Evolutionary conservation across 768 basidiomycete genomes (phyloP).

Genomic region (Arthromyces matolae): DNA sequence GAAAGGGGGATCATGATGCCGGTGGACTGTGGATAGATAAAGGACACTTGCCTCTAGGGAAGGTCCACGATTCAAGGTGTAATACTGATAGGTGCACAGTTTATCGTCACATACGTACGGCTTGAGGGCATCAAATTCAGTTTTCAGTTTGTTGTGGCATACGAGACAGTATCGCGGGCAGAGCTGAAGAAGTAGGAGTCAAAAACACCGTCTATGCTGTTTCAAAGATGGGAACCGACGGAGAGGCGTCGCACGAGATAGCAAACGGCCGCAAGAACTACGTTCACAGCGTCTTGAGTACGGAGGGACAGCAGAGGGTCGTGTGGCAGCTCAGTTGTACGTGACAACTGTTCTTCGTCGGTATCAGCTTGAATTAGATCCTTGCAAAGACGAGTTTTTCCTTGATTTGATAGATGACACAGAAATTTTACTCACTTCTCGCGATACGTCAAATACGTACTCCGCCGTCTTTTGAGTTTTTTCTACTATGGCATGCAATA

Average conservation of each 20-base stretch:
- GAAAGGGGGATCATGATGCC: background rate
- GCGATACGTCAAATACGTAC: conserved; percentile 32
- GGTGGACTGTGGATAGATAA: background rate
- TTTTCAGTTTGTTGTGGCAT: conserved; percentile 58
- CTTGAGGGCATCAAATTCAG: conserved; percentile 57
- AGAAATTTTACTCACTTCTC: conserved; percentile 23
- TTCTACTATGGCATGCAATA: conserved; percentile 43
- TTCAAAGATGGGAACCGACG: conserved; percentile 29
- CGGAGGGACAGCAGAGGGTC: conserved; percentile 46
- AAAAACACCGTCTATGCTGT: background rate
- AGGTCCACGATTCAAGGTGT: conserved; percentile 58
- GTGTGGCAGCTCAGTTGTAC: conserved; percentile 45
- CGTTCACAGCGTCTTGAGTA: conserved; percentile 41
- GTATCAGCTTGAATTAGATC: conserved; percentile 38
- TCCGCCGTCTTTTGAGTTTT: conserved; percentile 38
- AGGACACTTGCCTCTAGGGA: conserved; percentile 53
- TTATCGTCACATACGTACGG: conserved; percentile 69
- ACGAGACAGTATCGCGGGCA: conserved; percentile 71
- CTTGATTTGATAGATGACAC: background rate
- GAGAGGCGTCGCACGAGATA: conserved; percentile 64
- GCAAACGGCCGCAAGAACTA: conserved; percentile 59
- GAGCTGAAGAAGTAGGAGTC: conserved; percentile 35
- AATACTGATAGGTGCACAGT: conserved; percentile 70
- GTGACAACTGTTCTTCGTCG: conserved; percentile 35
- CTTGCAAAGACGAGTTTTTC: conserved; percentile 19